These are phyloP conservation scores for Saururus chinensis DNA, from an alignment of 164 flowering plant species.

Conservation along the genomic window DNA sequence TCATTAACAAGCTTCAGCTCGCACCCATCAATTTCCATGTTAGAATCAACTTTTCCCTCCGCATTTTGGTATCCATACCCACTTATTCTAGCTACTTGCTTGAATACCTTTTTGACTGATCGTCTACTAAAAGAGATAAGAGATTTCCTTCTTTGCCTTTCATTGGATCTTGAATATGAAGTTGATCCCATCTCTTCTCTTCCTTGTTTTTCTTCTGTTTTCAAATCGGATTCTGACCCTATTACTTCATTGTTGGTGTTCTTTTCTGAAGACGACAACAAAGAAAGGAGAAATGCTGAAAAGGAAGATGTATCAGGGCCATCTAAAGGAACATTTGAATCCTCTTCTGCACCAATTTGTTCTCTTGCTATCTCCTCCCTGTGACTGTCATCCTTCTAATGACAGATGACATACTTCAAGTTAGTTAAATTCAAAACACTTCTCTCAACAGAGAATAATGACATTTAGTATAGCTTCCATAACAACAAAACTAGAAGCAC, in stretches of 20 bases:
- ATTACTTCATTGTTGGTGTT: slow-evolving; percentile 18
- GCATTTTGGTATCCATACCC: slow-evolving; percentile 34
- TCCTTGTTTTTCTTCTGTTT: slow-evolving; percentile 4
- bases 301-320: slow-evolving; percentile 98
- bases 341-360: slow-evolving; percentile 30
- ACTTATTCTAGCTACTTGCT: slow-evolving; percentile 42
- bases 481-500: no score
- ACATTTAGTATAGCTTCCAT: no score
- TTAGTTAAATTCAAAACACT: no score
- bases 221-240: background rate
- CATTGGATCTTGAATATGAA: slow-evolving; percentile 24
- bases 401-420: background rate
- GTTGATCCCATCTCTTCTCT: background rate
- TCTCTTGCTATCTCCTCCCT: slow-evolving; percentile 22
- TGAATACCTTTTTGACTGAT: slow-evolving; percentile 41
- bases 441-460: no score
- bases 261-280: slow-evolving; percentile 48
- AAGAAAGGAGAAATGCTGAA: slow-evolving; percentile 70
- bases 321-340: slow-evolving; percentile 22
- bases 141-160: slow-evolving; percentile 36
- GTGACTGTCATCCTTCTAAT: slow-evolving; percentile 24
- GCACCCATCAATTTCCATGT: slow-evolving; percentile 19
- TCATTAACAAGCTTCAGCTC: slow-evolving; percentile 33
- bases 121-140: slow-evolving; percentile 69
- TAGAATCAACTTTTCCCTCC: slow-evolving; percentile 23